Conservation (phyloP, 768 basidiomycete genomes). For the Suillus subalutaceus region DNA sequence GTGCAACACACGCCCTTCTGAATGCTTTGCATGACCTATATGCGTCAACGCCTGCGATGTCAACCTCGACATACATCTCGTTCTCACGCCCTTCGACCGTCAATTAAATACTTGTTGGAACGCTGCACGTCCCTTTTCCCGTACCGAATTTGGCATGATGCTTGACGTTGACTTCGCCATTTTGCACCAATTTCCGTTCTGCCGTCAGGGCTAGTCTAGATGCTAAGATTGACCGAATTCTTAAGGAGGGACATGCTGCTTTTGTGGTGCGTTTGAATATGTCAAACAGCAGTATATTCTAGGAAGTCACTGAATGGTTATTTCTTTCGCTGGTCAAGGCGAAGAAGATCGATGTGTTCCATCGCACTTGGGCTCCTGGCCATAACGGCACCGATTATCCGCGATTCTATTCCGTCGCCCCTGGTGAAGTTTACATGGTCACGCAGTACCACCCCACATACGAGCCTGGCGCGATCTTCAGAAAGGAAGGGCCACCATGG, state of each 20-base stretch:
- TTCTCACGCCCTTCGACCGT: conserved; percentile 79
- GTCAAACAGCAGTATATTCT: too few species aligned
- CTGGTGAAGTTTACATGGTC: too few species aligned
- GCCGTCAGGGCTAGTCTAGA: too few species aligned
- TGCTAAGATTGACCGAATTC: conserved; percentile 40
- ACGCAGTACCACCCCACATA: conserved; percentile 51
- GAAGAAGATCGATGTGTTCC: conserved; percentile 55
- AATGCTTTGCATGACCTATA: conserved; percentile 69
- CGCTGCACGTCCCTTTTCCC: conserved; percentile 61
- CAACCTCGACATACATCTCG: conserved; percentile 78
- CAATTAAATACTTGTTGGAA: conserved; percentile 94
- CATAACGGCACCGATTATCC: conserved; percentile 83
- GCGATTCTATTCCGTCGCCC: conserved; percentile 61
- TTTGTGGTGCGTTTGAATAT: too few species aligned
- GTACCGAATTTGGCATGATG: conserved; percentile 65
- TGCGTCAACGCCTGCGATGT: conserved; percentile 64
- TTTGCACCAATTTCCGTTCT: conserved; percentile 79
- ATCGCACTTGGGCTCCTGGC: conserved; percentile 47
- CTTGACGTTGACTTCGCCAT: conserved; percentile 87
- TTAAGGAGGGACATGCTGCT: conserved; percentile 51
- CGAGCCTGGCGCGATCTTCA: conserved; percentile 87
- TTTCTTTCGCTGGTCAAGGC: conserved; percentile 44
- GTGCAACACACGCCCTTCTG: conserved; percentile 49
- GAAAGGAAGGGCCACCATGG: too few species aligned
- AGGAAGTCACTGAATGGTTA: not conserved